phyloP scores from a whole-genome alignment of 306 rosid genomes.

The Quercus aquifolioides region DNA sequence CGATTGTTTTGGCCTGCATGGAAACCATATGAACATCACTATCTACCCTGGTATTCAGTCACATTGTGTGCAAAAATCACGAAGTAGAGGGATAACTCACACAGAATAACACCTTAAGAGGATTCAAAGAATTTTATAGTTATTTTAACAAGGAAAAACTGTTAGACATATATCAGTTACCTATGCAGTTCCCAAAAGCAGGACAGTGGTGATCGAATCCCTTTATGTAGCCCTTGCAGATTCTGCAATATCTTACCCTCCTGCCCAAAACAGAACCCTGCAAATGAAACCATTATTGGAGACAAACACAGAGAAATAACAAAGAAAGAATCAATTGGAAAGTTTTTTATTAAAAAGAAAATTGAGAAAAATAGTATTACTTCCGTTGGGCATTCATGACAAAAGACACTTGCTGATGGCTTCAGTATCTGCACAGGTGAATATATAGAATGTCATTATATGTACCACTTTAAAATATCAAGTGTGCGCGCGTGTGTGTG shows the following conservation, averaged over 20 bases:
- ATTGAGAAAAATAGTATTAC: neutral
- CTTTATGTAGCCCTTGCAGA: constrained; percentile 29
- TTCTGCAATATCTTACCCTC: constrained; percentile 39
- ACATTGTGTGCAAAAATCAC: neutral
- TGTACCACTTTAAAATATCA: neutral
- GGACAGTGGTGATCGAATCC: constrained; percentile 54
- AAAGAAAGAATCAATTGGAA: neutral
- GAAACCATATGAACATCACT: neutral
- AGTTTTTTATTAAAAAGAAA: neutral
- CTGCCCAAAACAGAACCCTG: constrained; percentile 25
- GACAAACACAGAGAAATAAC: neutral
- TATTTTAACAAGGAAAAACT: neutral
- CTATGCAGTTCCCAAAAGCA: constrained; percentile 56
- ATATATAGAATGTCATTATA: neutral
- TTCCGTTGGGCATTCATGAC: neutral
- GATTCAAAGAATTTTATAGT: neutral
- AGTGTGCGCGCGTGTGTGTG: too few species aligned
- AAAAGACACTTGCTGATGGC: constrained; percentile 10
- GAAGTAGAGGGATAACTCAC: neutral
- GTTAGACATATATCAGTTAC: constrained; percentile 6
- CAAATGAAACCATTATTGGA: neutral
- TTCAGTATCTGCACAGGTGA: constrained; percentile 15
- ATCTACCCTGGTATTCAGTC: neutral
- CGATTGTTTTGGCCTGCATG: constrained; percentile 45
- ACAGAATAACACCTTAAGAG: neutral